These are phyloP conservation scores for Lentithecium fluviatile DNA, from an alignment of 495 filamentous ascomycete species.

Conservation along the genomic window DNA sequence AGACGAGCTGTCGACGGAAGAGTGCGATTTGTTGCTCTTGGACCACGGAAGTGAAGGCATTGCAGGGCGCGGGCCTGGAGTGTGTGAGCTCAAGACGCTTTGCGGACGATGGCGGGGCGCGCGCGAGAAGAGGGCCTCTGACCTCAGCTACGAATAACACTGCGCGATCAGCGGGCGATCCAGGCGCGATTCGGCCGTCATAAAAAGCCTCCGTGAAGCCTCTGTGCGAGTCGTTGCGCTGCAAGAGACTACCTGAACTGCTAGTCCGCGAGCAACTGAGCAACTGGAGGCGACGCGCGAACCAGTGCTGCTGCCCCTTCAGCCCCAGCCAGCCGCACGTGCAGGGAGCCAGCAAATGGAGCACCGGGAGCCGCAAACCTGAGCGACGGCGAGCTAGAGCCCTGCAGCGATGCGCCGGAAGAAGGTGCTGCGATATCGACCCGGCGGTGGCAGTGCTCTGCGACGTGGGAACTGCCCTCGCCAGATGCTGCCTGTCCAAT, in stretches of 20 bases:
- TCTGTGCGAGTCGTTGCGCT: conserved; percentile 16
- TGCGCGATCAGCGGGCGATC: conserved; percentile 15
- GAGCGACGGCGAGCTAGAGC: conserved; percentile 1
- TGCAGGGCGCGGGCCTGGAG: conserved; percentile 22
- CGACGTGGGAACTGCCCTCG: neutral
- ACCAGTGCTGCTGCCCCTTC: conserved; percentile 1
- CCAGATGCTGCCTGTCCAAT: neutral
- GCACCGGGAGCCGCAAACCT: conserved; percentile 19
- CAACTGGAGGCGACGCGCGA: conserved; percentile 8
- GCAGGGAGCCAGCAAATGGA: conserved; percentile 28
- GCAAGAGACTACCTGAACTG: neutral
- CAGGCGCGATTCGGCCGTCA: conserved; percentile 1
- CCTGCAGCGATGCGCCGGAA: conserved; percentile 7
- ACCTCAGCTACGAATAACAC: conserved; percentile 36
- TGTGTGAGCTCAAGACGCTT: conserved; percentile 33
- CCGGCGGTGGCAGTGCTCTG: conserved; percentile 33
- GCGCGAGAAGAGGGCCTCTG: conserved; percentile 8
- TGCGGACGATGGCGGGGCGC: conserved; percentile 4
- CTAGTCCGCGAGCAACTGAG: conserved; percentile 12
- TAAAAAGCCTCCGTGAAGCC: conserved; percentile 15
- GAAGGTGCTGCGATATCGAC: conserved; percentile 16
- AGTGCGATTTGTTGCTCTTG: conserved; percentile 36
- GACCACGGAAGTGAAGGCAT: conserved; percentile 36
- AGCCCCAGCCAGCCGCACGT: conserved; percentile 33
- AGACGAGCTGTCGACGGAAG: conserved; percentile 32